Percentiles rank a stretch among this genome's conserved stretches.
phyloP scores from a whole-genome alignment of 2,329 filamentous ascomycete genomes.

The Calonectria ilicicola region DNA sequence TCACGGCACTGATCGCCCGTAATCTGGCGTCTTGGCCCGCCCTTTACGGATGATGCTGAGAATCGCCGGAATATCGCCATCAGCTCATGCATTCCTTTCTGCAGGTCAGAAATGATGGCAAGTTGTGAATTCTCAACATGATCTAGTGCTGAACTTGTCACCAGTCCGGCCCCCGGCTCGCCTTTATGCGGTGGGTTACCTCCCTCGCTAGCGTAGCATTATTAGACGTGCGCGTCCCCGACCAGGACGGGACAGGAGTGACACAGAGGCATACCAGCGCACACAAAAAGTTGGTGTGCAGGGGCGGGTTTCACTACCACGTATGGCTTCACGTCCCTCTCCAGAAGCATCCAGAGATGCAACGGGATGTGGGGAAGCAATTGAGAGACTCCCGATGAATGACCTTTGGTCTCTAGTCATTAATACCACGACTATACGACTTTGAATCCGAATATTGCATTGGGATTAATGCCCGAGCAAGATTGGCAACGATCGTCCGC shows the following conservation, averaged over 20 bases:
- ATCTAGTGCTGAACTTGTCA: background rate
- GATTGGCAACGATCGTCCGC: background rate
- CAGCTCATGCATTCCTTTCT: conserved; percentile 4
- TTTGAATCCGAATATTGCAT: background rate
- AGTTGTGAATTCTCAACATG: background rate
- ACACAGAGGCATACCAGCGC: background rate
- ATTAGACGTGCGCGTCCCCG: conserved; percentile 5
- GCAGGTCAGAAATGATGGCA: background rate
- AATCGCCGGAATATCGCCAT: conserved; percentile 6
- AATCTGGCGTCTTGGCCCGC: background rate
- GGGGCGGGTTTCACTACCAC: conserved; percentile 19
- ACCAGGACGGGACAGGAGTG: background rate
- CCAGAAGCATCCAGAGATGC: background rate
- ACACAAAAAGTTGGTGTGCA: background rate
- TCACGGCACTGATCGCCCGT: background rate
- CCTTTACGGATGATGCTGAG: background rate
- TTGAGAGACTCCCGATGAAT: background rate
- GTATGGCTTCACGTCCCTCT: background rate
- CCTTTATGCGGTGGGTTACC: conserved; percentile 8
- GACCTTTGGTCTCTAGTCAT: background rate
- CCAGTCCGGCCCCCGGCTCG: background rate
- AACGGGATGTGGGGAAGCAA: conserved; percentile 14
- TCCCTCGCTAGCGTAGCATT: conserved; percentile 14
- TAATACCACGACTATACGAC: background rate
- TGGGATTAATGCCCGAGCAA: background rate